Conservation (phyloP, 2,329 filamentous ascomycete genomes). For the Nothophaeocryptopus gaeumannii region DNA sequence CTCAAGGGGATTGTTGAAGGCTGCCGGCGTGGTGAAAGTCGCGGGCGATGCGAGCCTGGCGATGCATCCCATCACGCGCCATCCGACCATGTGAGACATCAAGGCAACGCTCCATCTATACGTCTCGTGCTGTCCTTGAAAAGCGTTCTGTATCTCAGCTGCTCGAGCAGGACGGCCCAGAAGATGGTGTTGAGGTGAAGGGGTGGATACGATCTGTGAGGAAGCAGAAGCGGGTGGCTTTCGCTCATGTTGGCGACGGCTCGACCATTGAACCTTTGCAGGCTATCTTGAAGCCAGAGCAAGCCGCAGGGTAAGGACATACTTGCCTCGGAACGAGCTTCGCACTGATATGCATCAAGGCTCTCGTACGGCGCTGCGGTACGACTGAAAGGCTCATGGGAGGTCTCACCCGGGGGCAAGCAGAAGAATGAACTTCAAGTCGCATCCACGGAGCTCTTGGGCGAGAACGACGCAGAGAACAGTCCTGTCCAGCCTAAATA, state of each 20-base stretch:
- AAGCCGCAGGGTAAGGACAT: conserved; percentile 66
- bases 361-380: conserved; percentile 80
- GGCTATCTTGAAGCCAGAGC: conserved; percentile 69
- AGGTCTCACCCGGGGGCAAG: conserved; percentile 60
- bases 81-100: conserved; percentile 11
- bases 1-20: no score
- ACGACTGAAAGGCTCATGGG: conserved; percentile 74
- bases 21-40: neutral
- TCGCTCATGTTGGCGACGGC: conserved; percentile 83
- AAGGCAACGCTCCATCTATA: conserved; percentile 12
- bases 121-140: conserved; percentile 12
- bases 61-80: conserved; percentile 20
- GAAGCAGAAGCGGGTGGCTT: conserved; percentile 78
- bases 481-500: conserved; percentile 97
- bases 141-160: no score
- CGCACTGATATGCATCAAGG: conserved; percentile 46
- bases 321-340: neutral
- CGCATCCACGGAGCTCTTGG: conserved; percentile 65
- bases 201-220: conserved; percentile 82
- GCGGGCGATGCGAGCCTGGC: conserved; percentile 28
- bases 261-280: conserved; percentile 77
- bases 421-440: conserved; percentile 82
- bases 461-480: conserved; percentile 78
- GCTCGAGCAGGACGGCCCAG: neutral
- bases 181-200: conserved; percentile 51